Conservation (phyloP, 2,329 filamentous ascomycete genomes). For the Coniochaeta hoffmannii region DNA sequence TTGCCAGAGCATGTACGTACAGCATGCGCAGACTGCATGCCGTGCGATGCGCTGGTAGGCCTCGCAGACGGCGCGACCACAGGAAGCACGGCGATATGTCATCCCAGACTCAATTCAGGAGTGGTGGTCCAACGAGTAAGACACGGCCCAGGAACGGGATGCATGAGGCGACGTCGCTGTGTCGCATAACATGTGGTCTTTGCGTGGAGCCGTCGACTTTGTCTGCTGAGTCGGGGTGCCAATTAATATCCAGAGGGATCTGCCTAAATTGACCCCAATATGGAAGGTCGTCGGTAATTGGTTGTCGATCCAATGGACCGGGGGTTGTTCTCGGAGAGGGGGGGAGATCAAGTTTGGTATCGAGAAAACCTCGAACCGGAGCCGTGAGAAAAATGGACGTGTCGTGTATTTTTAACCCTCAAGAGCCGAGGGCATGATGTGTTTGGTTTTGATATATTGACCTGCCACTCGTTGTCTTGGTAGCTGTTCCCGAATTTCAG, state of each 20-base stretch:
- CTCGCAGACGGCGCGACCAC: too few species aligned
- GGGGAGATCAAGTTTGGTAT: not conserved
- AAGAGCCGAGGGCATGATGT: not conserved
- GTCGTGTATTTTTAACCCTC: not conserved
- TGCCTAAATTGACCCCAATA: slow-evolving; percentile 1
- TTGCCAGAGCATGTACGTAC: not conserved
- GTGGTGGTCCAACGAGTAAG: not conserved
- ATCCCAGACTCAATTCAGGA: not conserved
- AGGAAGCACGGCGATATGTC: not conserved
- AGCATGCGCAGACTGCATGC: not conserved
- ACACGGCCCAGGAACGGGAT: not conserved
- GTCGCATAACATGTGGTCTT: not conserved
- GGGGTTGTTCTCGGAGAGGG: not conserved
- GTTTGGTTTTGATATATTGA: not conserved
- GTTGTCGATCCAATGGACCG: not conserved
- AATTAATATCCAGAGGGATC: not conserved
- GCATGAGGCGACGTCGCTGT: not conserved
- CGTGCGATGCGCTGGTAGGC: too few species aligned
- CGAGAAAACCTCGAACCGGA: not conserved
- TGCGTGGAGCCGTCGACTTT: not conserved
- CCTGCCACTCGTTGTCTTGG: not conserved
- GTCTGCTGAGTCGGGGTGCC: not conserved
- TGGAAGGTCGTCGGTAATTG: not conserved
- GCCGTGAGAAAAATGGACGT: not conserved
- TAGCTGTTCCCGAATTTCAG: not conserved